These are phyloP conservation scores for Epicoccum sorghinum DNA, from an alignment of 2,329 filamentous ascomycete species.

Conservation along the genomic window DNA sequence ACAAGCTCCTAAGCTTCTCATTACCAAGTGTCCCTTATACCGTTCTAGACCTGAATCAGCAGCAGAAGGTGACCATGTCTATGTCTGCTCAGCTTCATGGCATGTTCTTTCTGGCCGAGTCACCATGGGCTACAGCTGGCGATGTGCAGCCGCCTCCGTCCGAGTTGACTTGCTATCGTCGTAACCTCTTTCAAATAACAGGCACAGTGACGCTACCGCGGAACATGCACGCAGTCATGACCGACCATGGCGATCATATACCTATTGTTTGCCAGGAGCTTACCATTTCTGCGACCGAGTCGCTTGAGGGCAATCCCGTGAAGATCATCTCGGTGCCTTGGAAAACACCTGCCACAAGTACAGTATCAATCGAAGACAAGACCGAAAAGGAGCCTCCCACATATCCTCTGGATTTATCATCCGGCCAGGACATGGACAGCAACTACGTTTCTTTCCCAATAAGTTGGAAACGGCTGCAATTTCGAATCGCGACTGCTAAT, in stretches of 20 bases:
- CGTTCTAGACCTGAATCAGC: conserved; percentile 68
- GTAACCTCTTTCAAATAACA: conserved; percentile 95
- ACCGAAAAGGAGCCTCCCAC: conserved; percentile 85
- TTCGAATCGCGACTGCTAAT: conserved; percentile 93
- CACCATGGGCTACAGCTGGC: conserved; percentile 67
- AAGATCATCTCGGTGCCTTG: conserved; percentile 96
- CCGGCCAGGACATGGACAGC: conserved; percentile 72
- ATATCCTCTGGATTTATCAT: conserved; percentile 72
- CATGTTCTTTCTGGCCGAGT: conserved; percentile 88
- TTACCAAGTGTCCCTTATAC: conserved; percentile 59
- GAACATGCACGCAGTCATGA: conserved; percentile 78
- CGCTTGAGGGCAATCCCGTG: conserved; percentile 88
- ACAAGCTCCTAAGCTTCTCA: conserved; percentile 61
- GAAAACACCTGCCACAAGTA: conserved; percentile 89
- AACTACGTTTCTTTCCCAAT: conserved; percentile 92
- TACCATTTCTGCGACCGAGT: conserved; percentile 89
- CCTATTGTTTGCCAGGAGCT: conserved; percentile 84
- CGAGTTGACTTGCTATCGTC: conserved; percentile 92
- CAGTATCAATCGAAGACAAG: conserved; percentile 69
- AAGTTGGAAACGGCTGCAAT: conserved; percentile 91
- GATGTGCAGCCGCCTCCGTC: conserved; percentile 65
- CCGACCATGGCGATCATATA: conserved; percentile 82
- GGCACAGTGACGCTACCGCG: conserved; percentile 83
- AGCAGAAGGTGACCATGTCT: conserved; percentile 65
- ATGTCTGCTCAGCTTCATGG: conserved; percentile 81